A percentile compares a stretch with the other conserved stretches of the same genome.
Evolutionary conservation across 2,329 filamentous ascomycete species (phyloP).

Genomic region (Teratosphaeria zuluensis): DNA sequence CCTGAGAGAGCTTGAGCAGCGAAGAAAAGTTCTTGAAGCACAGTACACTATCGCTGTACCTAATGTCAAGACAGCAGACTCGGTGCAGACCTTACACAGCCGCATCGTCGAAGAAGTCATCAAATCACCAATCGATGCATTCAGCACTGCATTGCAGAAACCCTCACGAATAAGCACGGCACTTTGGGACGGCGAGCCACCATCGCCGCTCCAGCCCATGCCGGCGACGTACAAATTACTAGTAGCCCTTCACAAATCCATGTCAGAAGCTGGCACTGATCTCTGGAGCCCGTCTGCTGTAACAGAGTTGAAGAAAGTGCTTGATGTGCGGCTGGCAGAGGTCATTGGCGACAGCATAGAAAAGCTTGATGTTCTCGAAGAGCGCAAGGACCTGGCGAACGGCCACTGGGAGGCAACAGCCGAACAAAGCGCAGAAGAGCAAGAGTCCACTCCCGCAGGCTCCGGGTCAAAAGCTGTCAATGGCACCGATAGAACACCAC

Average conservation of each 20-base stretch:
- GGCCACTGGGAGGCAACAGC: conserved; percentile 8
- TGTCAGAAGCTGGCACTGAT: conserved; percentile 64
- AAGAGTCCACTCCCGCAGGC: neutral
- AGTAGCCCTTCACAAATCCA: conserved; percentile 52
- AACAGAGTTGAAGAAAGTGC: conserved; percentile 48
- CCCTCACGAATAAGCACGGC: conserved; percentile 13
- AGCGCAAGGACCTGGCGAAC: conserved; percentile 2
- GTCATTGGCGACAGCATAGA: conserved; percentile 24
- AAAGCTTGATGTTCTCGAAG: neutral
- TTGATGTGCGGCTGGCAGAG: conserved; percentile 44
- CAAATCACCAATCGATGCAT: neutral
- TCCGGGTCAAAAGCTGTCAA: neutral
- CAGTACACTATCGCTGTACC: neutral
- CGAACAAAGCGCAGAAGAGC: neutral
- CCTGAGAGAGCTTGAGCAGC: conserved; percentile 61
- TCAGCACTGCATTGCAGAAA: conserved; percentile 38
- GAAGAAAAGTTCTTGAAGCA: conserved; percentile 41
- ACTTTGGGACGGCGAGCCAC: conserved; percentile 72
- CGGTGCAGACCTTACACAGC: neutral
- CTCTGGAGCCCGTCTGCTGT: conserved; percentile 70
- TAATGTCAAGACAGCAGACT: neutral
- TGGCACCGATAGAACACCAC: neutral
- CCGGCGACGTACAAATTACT: conserved; percentile 64
- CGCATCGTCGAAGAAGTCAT: neutral
- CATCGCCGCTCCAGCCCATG: conserved; percentile 69